Evolutionary conservation across 306 rosid genomes (phyloP).

Genomic region (Coriaria nepalensis): DNA sequence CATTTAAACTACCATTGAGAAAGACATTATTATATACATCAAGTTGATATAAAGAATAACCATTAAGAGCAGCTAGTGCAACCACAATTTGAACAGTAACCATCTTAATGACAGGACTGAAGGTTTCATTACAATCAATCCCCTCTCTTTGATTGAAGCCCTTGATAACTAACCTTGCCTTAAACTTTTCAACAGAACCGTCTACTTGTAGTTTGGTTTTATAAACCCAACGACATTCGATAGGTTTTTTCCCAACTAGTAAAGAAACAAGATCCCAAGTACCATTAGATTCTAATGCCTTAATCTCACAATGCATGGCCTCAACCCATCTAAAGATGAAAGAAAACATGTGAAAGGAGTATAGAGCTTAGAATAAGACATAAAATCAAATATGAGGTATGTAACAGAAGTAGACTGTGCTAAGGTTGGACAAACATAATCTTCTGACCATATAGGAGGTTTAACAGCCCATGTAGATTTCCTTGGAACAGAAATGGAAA

Average conservation of each 20-base stretch:
- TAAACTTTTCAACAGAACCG: slow-evolving; percentile 1
- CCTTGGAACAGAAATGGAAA: no score
- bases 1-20: neutral
- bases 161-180: neutral
- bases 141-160: neutral
- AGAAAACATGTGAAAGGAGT: neutral
- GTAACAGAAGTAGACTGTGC: no score
- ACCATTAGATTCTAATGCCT: no score
- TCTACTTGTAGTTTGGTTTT: neutral
- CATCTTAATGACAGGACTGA: neutral
- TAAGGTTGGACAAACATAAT: no score
- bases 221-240: neutral
- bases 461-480: no score
- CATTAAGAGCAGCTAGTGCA: neutral
- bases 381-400: neutral
- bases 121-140: neutral
- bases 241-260: neutral
- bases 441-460: no score
- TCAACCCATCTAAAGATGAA: no score
- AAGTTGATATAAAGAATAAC: slow-evolving; percentile 7
- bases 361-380: neutral
- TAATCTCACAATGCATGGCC: no score
- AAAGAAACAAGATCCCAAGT: neutral
- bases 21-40: no score
- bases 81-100: neutral